These are phyloP conservation scores for Eutypella sp. DNA, from an alignment of 2,329 filamentous ascomycete genomes.

Conservation along the genomic window DNA sequence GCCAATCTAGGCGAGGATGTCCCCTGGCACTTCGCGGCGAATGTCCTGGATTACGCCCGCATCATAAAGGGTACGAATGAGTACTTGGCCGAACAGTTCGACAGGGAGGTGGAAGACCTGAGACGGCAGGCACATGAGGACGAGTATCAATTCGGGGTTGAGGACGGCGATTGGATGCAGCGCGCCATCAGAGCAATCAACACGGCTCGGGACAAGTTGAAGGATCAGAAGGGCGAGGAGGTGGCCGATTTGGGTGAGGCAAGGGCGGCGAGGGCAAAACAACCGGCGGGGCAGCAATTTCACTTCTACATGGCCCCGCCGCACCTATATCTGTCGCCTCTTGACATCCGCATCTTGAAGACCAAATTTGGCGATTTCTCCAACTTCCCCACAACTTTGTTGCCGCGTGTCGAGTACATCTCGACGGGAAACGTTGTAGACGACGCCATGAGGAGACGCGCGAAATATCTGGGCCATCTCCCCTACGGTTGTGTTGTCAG, in stretches of 20 bases:
- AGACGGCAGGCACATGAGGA: conserved; percentile 78
- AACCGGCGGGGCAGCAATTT: conserved; percentile 50
- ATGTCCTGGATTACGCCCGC: conserved; percentile 89
- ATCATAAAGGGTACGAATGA: conserved; percentile 91
- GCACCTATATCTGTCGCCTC: conserved; percentile 82
- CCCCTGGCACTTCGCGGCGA: conserved; percentile 92
- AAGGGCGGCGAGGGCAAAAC: conserved; percentile 19
- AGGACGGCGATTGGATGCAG: conserved; percentile 88
- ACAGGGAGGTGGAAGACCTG: conserved; percentile 72
- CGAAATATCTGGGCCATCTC: conserved; percentile 82
- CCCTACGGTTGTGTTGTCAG: conserved; percentile 87
- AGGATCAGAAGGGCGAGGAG: conserved; percentile 34
- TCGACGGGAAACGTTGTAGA: conserved; percentile 85
- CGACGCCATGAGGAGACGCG: conserved; percentile 73
- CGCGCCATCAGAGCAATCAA: conserved; percentile 73
- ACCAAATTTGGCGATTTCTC: conserved; percentile 81
- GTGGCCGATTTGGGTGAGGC: conserved; percentile 18
- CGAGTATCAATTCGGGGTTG: conserved; percentile 77
- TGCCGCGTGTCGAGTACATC: conserved; percentile 84
- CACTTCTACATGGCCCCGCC: conserved; percentile 85
- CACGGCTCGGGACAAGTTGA: conserved; percentile 69
- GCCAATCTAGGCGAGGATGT: conserved; percentile 68
- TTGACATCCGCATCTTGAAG: conserved; percentile 90
- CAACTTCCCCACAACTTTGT: conserved; percentile 75
- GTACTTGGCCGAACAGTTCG: conserved; percentile 79